Conservation (phyloP, 140 eudicot genomes). For the Cichorium intybus region DNA sequence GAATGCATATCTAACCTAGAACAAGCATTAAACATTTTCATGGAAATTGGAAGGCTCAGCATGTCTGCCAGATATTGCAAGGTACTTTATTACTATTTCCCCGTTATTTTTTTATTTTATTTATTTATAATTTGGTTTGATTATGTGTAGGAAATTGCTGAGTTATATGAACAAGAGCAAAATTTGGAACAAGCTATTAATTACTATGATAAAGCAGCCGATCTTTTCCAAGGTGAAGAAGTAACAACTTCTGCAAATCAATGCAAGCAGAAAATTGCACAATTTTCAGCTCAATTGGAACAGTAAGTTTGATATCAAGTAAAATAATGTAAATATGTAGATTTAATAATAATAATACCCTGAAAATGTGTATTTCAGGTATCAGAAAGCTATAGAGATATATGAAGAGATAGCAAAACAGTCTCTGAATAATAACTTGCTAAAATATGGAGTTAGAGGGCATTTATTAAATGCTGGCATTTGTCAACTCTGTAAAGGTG, state of each 20-base stretch:
- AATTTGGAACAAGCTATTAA: slow-evolving; percentile 28
- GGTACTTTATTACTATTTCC: slow-evolving; percentile 28
- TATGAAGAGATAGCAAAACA: slow-evolving; percentile 56
- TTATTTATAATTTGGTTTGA: background rate
- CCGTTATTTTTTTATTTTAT: background rate
- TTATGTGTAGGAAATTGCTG: slow-evolving; percentile 34
- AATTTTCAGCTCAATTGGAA: slow-evolving; percentile 40
- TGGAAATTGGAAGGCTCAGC: slow-evolving; percentile 59
- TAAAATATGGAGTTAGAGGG: slow-evolving; percentile 57
- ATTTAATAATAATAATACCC: background rate
- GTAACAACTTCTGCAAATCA: slow-evolving; percentile 39
- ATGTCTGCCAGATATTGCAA: slow-evolving; percentile 68
- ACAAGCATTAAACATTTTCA: slow-evolving; percentile 46
- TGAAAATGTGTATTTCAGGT: slow-evolving; percentile 24
- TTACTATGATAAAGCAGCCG: slow-evolving; percentile 39
- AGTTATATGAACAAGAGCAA: slow-evolving; percentile 37
- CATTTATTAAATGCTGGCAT: slow-evolving; percentile 53
- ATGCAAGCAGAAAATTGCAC: slow-evolving; percentile 48
- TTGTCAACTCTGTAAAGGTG: slow-evolving; percentile 50
- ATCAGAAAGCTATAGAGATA: slow-evolving; percentile 47
- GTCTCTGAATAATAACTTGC: slow-evolving; percentile 38
- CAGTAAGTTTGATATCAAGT: slow-evolving; percentile 25
- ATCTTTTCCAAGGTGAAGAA: slow-evolving; percentile 41
- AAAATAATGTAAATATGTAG: too few relatives aligned
- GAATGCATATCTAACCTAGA: slow-evolving; percentile 57